phyloP scores from a whole-genome alignment of 1,284 basidiomycete genomes.

The Ganoderma boninense region DNA sequence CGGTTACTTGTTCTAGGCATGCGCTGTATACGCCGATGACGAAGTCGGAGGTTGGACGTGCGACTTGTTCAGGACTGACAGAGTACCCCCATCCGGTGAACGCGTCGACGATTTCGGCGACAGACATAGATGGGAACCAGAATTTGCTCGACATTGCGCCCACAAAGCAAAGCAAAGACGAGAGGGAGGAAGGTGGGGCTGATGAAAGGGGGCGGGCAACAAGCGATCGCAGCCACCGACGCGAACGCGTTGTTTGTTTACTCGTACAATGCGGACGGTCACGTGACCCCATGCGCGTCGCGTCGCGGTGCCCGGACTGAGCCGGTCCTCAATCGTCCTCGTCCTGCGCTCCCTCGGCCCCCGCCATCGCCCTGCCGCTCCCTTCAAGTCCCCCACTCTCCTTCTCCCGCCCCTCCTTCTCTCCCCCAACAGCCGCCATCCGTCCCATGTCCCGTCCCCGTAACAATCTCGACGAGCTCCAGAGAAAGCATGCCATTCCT shows the following conservation, averaged over 20 bases:
- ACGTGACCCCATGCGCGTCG: constrained; percentile 32
- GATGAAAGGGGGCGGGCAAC: not conserved
- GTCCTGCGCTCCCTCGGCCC: constrained; percentile 28
- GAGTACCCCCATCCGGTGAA: constrained; percentile 72
- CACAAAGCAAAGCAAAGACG: not conserved
- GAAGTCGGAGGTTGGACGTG: constrained; percentile 73
- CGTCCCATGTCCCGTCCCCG: constrained; percentile 41
- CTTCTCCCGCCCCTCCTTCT: not conserved
- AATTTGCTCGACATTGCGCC: constrained; percentile 44
- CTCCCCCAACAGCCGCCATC: constrained; percentile 4
- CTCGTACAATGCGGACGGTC: constrained; percentile 25
- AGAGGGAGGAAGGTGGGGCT: not conserved
- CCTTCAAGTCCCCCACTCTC: not conserved
- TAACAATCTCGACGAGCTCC: constrained; percentile 45
- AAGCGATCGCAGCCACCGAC: not conserved
- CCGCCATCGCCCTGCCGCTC: constrained; percentile 1
- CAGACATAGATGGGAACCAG: constrained; percentile 72
- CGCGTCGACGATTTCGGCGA: constrained; percentile 66
- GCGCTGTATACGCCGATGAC: constrained; percentile 73
- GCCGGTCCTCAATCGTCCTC: constrained; percentile 23
- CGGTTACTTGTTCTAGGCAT: constrained; percentile 77
- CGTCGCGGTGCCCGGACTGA: constrained; percentile 16
- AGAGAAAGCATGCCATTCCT: constrained; percentile 28
- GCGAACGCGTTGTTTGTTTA: constrained; percentile 16
- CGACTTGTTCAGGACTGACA: constrained; percentile 74